Percentiles rank a stretch among this genome's conserved stretches.
phyloP scores from a whole-genome alignment of 495 filamentous ascomycete species.

The Amphirosellinia nigrospora region DNA sequence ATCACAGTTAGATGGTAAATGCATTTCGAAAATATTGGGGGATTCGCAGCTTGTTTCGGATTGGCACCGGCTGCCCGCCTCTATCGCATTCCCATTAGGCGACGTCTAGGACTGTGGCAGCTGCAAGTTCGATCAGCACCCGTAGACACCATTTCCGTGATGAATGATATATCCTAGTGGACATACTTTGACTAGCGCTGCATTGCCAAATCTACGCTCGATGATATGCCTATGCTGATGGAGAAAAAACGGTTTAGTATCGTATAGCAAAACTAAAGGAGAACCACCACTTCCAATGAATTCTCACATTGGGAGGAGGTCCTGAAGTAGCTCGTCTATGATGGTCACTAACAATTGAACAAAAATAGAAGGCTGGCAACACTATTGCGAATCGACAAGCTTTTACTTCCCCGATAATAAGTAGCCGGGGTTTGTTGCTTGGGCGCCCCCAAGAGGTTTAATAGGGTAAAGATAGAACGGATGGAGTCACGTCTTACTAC shows the following conservation, averaged over 20 bases:
- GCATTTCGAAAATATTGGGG: not conserved
- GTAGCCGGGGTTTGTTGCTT: not conserved
- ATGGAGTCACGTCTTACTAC: not conserved
- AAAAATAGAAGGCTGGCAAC: not conserved
- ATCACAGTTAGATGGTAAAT: not conserved
- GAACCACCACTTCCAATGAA: too few relatives aligned
- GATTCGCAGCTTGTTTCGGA: not conserved
- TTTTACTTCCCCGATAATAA: not conserved
- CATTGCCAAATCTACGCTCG: too few relatives aligned
- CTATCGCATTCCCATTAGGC: not conserved
- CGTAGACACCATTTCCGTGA: not conserved
- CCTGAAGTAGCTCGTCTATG: not conserved
- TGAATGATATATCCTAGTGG: too few relatives aligned
- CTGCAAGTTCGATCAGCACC: not conserved
- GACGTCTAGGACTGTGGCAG: not conserved
- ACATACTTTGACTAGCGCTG: too few relatives aligned
- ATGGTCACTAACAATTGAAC: not conserved
- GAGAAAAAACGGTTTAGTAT: too few relatives aligned
- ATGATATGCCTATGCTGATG: too few relatives aligned
- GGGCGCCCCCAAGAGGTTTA: not conserved
- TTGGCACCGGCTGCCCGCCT: not conserved
- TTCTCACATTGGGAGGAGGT: not conserved
- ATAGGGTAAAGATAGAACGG: not conserved
- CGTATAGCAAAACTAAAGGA: too few relatives aligned
- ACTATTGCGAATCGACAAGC: not conserved